Evolutionary conservation across 2,329 filamentous ascomycete species (phyloP).

Genomic region (Fusarium musae): DNA sequence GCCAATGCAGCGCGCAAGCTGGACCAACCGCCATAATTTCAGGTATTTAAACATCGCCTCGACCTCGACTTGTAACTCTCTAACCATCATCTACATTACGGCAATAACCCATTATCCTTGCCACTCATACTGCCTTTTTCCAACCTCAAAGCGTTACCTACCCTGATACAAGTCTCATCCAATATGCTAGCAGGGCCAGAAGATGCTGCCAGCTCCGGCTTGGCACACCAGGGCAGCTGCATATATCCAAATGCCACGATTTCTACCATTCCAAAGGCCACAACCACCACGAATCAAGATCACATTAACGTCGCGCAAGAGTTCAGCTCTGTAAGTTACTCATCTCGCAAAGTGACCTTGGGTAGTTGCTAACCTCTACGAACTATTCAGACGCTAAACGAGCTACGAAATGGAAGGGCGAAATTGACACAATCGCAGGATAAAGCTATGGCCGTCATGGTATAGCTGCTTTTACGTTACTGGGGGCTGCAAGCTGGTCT

Average conservation of each 20-base stretch:
- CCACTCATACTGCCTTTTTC: not conserved
- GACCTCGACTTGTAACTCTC: not conserved
- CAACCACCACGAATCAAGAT: not conserved
- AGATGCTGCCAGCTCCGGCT: not conserved
- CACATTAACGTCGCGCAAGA: not conserved
- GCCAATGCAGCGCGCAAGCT: not conserved
- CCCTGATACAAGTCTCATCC: not conserved
- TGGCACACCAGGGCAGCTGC: fast-evolving
- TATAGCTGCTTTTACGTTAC: not conserved
- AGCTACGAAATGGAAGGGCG: not conserved
- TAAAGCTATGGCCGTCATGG: not conserved
- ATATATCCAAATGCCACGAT: not conserved
- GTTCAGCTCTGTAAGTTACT: not conserved
- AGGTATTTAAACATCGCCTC: not conserved
- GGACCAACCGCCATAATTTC: not conserved
- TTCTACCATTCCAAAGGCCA: not conserved
- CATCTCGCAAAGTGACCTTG: not conserved
- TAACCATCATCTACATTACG: not conserved
- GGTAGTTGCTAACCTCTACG: not conserved
- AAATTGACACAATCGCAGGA: not conserved
- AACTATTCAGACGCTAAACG: not conserved
- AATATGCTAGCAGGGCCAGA: not conserved
- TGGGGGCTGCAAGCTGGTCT: not conserved
- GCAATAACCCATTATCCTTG: not conserved
- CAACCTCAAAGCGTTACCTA: not conserved